phyloP scores from a whole-genome alignment of 441 rosid species.

The Erodium moschatum region DNA sequence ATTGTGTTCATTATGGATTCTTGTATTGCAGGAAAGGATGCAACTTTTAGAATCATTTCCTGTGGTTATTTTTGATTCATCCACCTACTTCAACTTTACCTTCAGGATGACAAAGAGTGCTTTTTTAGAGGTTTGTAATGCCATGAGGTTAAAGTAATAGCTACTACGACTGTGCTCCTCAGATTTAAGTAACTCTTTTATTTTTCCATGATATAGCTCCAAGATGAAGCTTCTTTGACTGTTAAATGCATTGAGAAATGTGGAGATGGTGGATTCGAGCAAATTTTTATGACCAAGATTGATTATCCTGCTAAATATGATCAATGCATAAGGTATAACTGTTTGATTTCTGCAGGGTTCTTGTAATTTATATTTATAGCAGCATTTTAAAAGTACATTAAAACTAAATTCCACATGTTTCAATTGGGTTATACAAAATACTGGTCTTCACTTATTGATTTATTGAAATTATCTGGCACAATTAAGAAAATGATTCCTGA shows the following conservation, averaged over 20 bases:
- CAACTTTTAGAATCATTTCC: conserved; percentile 49
- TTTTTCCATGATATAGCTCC: conserved; percentile 43
- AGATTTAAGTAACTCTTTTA: background rate
- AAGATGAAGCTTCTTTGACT: conserved; percentile 61
- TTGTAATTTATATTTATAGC: background rate
- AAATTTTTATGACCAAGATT: conserved; percentile 56
- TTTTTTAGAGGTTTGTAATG: conserved; percentile 53
- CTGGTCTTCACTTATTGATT: background rate
- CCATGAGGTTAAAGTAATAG: conserved; percentile 11
- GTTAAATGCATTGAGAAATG: conserved; percentile 60
- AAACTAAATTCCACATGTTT: background rate
- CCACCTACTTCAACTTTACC: conserved; percentile 47
- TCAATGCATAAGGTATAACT: conserved; percentile 54
- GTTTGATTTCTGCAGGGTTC: conserved; percentile 10
- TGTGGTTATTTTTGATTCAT: conserved; percentile 51
- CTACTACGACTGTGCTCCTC: background rate
- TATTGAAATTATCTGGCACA: background rate
- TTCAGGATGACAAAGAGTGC: conserved; percentile 55
- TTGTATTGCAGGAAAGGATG: conserved; percentile 47
- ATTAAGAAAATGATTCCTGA: background rate
- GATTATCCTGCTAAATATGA: conserved; percentile 78
- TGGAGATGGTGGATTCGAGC: conserved; percentile 74
- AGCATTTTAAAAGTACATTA: background rate
- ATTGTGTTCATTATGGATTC: conserved; percentile 18
- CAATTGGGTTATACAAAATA: background rate